Evolutionary conservation across 2,329 filamentous ascomycete genomes (phyloP).

Genomic region (Hypoxylon sp.): DNA sequence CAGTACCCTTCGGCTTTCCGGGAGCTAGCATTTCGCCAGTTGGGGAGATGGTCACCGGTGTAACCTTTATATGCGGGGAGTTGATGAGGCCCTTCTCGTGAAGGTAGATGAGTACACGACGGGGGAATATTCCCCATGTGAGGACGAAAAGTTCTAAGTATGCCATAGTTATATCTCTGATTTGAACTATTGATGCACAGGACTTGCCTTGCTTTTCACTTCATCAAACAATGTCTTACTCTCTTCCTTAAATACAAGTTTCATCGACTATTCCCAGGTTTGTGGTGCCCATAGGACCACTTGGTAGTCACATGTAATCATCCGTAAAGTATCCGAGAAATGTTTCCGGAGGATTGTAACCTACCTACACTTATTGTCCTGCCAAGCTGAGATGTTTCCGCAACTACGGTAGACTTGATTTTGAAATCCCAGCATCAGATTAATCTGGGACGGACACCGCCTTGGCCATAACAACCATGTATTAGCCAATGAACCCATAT

Average conservation of each 20-base stretch:
- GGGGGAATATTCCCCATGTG: slow-evolving; percentile 26
- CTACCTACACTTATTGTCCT: too few species aligned
- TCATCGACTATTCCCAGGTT: background rate
- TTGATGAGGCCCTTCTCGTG: slow-evolving; percentile 33
- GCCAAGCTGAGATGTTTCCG: slow-evolving; percentile 6
- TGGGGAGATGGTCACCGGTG: slow-evolving; percentile 9
- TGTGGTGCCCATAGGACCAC: background rate
- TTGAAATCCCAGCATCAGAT: background rate
- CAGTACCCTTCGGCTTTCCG: slow-evolving; percentile 44
- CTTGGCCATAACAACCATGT: background rate
- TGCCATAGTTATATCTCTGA: slow-evolving; percentile 16
- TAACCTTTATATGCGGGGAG: slow-evolving; percentile 28
- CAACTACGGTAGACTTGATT: background rate
- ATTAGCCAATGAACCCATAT: too few species aligned
- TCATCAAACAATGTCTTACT: background rate
- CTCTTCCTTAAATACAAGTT: background rate
- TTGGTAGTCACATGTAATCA: background rate
- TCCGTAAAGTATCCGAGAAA: slow-evolving; percentile 12
- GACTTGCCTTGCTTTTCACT: background rate
- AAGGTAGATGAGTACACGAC: slow-evolving; percentile 34
- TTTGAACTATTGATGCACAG: background rate
- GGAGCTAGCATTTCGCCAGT: slow-evolving; percentile 29
- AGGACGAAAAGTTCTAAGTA: slow-evolving; percentile 22
- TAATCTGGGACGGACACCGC: background rate
- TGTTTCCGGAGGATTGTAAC: slow-evolving; percentile 1